Evolutionary conservation across 2,329 filamentous ascomycete genomes (phyloP), one percentile per base, ranked within the genome.

Genomic region (Ploettnerulaceae sp.): DNA sequence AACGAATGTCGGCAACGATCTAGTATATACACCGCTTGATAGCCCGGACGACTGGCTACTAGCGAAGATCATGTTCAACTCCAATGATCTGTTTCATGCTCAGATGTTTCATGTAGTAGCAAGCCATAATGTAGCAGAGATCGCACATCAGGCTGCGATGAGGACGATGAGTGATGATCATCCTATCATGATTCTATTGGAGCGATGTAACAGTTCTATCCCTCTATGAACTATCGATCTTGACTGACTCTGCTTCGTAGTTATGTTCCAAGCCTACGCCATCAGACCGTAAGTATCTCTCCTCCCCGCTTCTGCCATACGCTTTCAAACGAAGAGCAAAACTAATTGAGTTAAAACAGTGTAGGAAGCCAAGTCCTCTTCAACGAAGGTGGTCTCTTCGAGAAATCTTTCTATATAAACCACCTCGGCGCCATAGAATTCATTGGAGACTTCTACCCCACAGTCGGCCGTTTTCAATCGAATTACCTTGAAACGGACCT

Each of bases 31-130:
- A 2, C 71, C 72, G 2, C 54, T 64, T 1, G 72, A 76, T 47
- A 41, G 51, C 0, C 18, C 56, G 3, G 64, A 67, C n/a, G 72
- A 76, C 57, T 76, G 72, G 73, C 57, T 73, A 5, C 57, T 76
- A 4, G 73, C 72, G 5, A 75, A 76, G 61, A 69, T 74, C 33
- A 64, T 71, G 54, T 72, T 71, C 55, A 73, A 73, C 39, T 58
- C 63, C 20, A 73, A 75, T 40, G 70, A 75, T 51, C 62, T 74
- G 26, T 74, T 69, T 59, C 65, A 69, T 47, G 61, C 62, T 0
- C 68, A 72, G 42, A 68, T 66, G 59, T 64, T 66, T 46, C 71
- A 75, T 51, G 59, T 75, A 1, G 66, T 66, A 1, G 59, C 59
- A n/a, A 68, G 67, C 0, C 72, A 75, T 50, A 66, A 63, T 12